phyloP scores from a whole-genome alignment of 768 basidiomycete species.

The Kwoniella dejecticola region DNA sequence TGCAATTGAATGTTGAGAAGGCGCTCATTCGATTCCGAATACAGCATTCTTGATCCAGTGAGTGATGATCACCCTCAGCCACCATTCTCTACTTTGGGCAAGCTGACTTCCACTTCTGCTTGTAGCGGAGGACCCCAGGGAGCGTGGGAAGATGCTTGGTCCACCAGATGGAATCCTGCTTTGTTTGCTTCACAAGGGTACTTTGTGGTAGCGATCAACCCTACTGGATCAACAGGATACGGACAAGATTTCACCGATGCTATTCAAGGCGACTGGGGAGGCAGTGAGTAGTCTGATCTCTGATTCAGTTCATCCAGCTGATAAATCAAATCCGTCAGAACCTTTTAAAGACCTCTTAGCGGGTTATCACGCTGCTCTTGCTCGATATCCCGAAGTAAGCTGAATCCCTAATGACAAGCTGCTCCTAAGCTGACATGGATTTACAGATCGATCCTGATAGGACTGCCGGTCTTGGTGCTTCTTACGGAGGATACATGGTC shows the following conservation, averaged over 20 bases:
- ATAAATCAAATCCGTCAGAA: slow-evolving; percentile 13
- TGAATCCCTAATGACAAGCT: neutral
- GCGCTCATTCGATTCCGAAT: neutral
- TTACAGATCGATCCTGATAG: slow-evolving; percentile 55
- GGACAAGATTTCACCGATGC: slow-evolving; percentile 65
- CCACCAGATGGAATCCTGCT: slow-evolving; percentile 87
- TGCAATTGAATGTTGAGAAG: too few relatives aligned
- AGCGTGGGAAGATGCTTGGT: slow-evolving; percentile 91
- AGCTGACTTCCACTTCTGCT: too few relatives aligned
- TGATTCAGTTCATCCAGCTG: neutral
- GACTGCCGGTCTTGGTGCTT: slow-evolving; percentile 67
- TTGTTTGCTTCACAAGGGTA: slow-evolving; percentile 62
- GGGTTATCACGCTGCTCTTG: slow-evolving; percentile 51
- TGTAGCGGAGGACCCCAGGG: slow-evolving; percentile 56
- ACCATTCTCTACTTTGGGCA: too few relatives aligned
- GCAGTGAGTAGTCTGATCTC: slow-evolving; percentile 31
- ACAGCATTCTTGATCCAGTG: slow-evolving; percentile 68
- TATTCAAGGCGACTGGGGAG: slow-evolving; percentile 57
- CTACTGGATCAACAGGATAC: slow-evolving; percentile 90
- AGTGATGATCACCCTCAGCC: slow-evolving; percentile 3
- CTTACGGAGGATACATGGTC: slow-evolving; percentile 67
- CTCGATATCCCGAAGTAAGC: slow-evolving; percentile 47
- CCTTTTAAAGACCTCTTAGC: slow-evolving; percentile 55
- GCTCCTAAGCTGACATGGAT: neutral
- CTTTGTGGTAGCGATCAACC: slow-evolving; percentile 82